Evolutionary conservation across 495 filamentous ascomycete genomes (phyloP).

Genomic region (Monascus purpureus): DNA sequence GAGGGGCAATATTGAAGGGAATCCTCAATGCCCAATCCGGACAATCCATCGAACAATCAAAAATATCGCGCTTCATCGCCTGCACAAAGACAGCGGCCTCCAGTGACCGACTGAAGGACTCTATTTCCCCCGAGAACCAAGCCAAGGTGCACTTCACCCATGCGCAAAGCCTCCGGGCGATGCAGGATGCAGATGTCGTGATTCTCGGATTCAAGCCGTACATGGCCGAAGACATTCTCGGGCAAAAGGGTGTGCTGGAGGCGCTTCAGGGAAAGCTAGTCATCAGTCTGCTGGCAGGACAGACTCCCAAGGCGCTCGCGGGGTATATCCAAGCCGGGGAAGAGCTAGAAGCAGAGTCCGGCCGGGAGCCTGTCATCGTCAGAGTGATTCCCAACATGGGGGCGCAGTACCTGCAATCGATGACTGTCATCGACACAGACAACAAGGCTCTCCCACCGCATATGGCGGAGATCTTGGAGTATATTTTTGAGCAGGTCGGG

Average conservation of each 20-base stretch:
- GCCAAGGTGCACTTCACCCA: constrained; percentile 1
- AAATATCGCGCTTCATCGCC: constrained; percentile 7
- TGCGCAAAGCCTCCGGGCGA: constrained; percentile 9
- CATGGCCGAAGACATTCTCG: constrained; percentile 17
- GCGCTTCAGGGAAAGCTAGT: constrained; percentile 59
- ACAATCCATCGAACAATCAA: constrained; percentile 2
- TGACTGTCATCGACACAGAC: constrained; percentile 15
- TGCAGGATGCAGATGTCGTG: constrained; percentile 18
- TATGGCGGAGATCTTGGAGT: constrained; percentile 8
- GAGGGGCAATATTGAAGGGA: constrained; percentile 21
- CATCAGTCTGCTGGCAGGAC: constrained; percentile 75
- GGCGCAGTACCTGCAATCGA: constrained; percentile 17
- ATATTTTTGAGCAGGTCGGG: constrained; percentile 17
- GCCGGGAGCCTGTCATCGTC: constrained; percentile 9
- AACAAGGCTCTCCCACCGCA: constrained; percentile 2
- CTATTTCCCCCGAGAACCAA: constrained; percentile 1
- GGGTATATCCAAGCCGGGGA: no score
- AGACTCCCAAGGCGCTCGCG: constrained; percentile 30
- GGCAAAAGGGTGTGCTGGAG: constrained; percentile 9
- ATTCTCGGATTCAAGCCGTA: constrained; percentile 25
- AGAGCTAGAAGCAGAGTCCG: no score
- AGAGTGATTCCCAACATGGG: constrained; percentile 25
- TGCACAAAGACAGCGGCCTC: constrained; percentile 18
- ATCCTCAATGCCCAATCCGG: constrained; percentile 17
- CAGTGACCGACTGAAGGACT: constrained; percentile 3